Evolutionary conservation across 1,284 basidiomycete genomes (phyloP).

Genomic region (Phlebopus sp.): DNA sequence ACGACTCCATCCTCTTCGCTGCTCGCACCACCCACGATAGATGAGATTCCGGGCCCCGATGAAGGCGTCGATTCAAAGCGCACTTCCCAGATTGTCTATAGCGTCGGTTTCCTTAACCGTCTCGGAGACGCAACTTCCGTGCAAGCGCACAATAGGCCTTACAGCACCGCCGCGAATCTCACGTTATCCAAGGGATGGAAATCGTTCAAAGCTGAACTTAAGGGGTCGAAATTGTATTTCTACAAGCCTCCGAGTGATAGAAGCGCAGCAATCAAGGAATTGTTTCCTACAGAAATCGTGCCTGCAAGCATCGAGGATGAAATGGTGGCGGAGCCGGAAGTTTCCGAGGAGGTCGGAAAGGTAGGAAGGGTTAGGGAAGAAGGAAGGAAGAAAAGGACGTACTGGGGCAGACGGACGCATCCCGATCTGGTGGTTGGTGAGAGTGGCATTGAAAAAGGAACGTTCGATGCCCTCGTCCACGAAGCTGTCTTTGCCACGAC

Average conservation of each 20-base stretch:
- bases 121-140: slow-evolving; percentile 49
- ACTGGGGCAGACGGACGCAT: slow-evolving; percentile 75
- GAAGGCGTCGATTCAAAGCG: slow-evolving; percentile 44
- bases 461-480: slow-evolving; percentile 74
- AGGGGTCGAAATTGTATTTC: slow-evolving; percentile 78
- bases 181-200: slow-evolving; percentile 71
- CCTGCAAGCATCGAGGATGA: slow-evolving; percentile 50
- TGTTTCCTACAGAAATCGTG: slow-evolving; percentile 67
- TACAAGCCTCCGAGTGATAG: slow-evolving; percentile 77
- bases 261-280: slow-evolving; percentile 57
- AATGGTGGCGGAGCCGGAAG: slow-evolving; percentile 24
- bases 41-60: slow-evolving; percentile 22
- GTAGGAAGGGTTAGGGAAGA: slow-evolving; percentile 36
- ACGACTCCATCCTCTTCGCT: slow-evolving; percentile 36
- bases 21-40: slow-evolving; percentile 51
- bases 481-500: slow-evolving; percentile 77
- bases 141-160: slow-evolving; percentile 31
- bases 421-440: slow-evolving; percentile 56
- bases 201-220: slow-evolving; percentile 75
- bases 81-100: slow-evolving; percentile 73
- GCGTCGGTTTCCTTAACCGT: slow-evolving; percentile 72
- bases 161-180: slow-evolving; percentile 26
- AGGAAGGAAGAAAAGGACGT: slow-evolving; percentile 61
- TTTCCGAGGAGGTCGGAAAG: slow-evolving; percentile 26
- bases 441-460: slow-evolving; percentile 56